Evolutionary conservation across 1,284 basidiomycete species (phyloP).

Genomic region (Pterulicium gracile): DNA sequence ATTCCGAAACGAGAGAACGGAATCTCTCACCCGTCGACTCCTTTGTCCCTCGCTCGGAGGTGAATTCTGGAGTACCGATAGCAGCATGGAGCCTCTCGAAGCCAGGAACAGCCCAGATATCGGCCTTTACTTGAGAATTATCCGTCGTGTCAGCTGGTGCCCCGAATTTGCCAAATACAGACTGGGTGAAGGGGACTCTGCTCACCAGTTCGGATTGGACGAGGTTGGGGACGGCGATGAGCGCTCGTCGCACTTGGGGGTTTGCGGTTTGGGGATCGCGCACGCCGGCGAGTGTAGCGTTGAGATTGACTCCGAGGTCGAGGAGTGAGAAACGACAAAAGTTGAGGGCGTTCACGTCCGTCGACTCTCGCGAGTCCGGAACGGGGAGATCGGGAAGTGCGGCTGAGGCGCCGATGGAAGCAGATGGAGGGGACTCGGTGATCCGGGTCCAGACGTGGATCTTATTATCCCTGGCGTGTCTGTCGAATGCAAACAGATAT

Average conservation of each 20-base stretch:
- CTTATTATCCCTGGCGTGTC: slow-evolving; percentile 83
- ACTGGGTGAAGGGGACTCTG: no score
- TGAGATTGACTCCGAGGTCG: slow-evolving; percentile 11
- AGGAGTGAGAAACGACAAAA: slow-evolving; percentile 74
- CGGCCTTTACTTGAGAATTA: slow-evolving; percentile 40
- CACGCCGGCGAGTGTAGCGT: slow-evolving; percentile 1
- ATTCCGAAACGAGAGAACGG: no score
- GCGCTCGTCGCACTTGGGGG: slow-evolving; percentile 21
- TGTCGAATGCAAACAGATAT: slow-evolving; percentile 18
- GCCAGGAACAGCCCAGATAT: slow-evolving; percentile 66
- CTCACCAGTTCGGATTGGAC: slow-evolving; percentile 76
- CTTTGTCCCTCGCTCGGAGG: slow-evolving; percentile 8
- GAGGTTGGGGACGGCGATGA: slow-evolving; percentile 77
- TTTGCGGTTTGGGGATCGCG: slow-evolving; percentile 6
- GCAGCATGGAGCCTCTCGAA: slow-evolving; percentile 67
- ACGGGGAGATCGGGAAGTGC: slow-evolving; percentile 33
- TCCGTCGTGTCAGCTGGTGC: slow-evolving; percentile 2
- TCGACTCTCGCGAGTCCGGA: slow-evolving; percentile 47
- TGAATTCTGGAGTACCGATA: slow-evolving; percentile 44
- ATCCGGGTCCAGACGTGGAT: slow-evolving; percentile 57
- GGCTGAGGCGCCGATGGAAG: slow-evolving; percentile 44
- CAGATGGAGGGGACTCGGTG: slow-evolving; percentile 28
- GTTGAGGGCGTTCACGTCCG: slow-evolving; percentile 85
- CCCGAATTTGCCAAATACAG: no score
- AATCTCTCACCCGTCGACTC: neutral